Base-by-base conservation (phyloP, 257 asterid genomes). In the Ilex aquifolium region DNA sequence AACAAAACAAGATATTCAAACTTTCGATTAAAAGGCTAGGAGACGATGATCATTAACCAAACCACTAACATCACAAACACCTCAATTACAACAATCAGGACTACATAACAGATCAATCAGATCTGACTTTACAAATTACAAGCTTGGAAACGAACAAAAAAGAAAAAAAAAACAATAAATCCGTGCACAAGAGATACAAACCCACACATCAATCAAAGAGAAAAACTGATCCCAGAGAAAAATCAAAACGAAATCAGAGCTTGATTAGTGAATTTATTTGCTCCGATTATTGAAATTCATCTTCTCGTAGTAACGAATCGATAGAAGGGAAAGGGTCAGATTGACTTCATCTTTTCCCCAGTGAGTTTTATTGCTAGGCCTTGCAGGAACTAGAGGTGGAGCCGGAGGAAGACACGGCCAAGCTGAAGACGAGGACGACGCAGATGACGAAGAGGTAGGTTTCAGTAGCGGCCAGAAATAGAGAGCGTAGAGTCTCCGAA, bases 321-420 rank as follows among this genome's bases (percentile, higher is more conserved):
- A 89, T 44, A 92, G 91, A 32, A 92, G 77, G 29, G 99, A 92
- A 36, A 92, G 79, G 53, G 96, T 87, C 55, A 92, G 87, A 66
- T 89, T 88, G 63, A 92, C 91, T 82, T 92, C 99, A 66, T 92
- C 99, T 78, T 83, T 89, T 30, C 99, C 99, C 99, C 97, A 92
- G 56, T 95, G 78, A 32, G 84, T 83, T 51, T 80, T 89, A 53
- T 54, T 76, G 40, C 73, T 36, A 51, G 81, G 44, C 56, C 71
- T 82, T 15, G 77, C 66, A 31, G 85, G 68, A 60, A 64, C 57
- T 57, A 65, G 61, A 62, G 73, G 56, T 56, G 69, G 71, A 46
- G 82, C 67, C 12, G 71, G 76, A 31, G 90, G 97, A 56, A 83
- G 82, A 50, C 90, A 74, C 7, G 88, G 88, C 95, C 95, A 87